phyloP scores from a whole-genome alignment of 495 filamentous ascomycete species.

The Acidomyces sp. region DNA sequence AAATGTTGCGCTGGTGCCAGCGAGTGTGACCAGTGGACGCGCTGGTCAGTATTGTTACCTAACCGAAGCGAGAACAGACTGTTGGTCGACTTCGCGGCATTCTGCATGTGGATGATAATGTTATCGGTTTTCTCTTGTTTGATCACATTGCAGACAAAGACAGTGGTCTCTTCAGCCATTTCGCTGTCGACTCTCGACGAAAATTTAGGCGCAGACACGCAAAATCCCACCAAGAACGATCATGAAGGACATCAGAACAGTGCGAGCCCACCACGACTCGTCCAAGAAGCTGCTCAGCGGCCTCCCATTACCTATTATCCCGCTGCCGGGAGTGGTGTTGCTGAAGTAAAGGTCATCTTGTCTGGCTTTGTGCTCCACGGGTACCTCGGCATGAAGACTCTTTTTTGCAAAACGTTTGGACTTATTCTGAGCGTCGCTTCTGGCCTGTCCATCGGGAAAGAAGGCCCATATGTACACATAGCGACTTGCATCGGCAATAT shows the following conservation, averaged over 20 bases:
- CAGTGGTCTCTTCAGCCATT: constrained; percentile 77
- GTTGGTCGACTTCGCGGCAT: constrained; percentile 64
- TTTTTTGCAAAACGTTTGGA: constrained; percentile 72
- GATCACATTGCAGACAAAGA: constrained; percentile 76
- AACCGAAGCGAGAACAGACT: constrained; percentile 39
- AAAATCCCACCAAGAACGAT: constrained; percentile 9
- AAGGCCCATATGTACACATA: constrained; percentile 96
- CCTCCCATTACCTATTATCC: constrained; percentile 88
- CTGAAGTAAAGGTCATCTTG: constrained; percentile 92
- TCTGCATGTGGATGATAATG: constrained; percentile 53
- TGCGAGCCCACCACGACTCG: constrained; percentile 24
- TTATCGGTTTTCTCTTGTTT: constrained; percentile 64
- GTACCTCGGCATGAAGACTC: constrained; percentile 79
- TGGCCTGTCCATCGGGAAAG: constrained; percentile 86
- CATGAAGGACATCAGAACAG: constrained; percentile 29
- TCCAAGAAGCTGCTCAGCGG: constrained; percentile 24
- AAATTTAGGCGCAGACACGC: constrained; percentile 39
- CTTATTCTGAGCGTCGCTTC: constrained; percentile 83
- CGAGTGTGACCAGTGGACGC: constrained; percentile 56
- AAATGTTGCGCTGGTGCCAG: constrained; percentile 55
- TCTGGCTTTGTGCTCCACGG: constrained; percentile 96
- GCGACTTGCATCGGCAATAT: constrained; percentile 94
- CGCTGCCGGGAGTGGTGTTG: constrained; percentile 89
- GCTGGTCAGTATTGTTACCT: constrained; percentile 59
- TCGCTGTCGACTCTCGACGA: constrained; percentile 81